These are phyloP conservation scores for Rugonectria rugulosa DNA, from an alignment of 2,329 filamentous ascomycete species.

Conservation along the genomic window DNA sequence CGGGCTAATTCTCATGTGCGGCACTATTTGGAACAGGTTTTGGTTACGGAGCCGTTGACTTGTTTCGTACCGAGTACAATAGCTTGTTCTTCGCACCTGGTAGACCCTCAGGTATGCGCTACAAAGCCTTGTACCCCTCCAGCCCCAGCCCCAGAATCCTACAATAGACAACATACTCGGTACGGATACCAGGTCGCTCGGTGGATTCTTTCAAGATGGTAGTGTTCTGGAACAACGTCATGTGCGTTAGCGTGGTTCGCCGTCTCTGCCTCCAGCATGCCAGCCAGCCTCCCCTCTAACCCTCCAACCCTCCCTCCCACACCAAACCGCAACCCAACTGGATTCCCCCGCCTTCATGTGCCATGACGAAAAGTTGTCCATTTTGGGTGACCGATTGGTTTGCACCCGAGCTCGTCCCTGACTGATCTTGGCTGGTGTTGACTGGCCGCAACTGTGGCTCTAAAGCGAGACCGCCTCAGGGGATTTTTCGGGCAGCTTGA, in stretches of 20 bases:
- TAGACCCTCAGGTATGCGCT: conserved; percentile 11
- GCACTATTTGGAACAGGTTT: conserved; percentile 10
- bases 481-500: background rate
- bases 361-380: conserved; percentile 32
- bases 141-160: background rate
- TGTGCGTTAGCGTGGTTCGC: conserved; percentile 22
- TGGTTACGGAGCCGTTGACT: too few species aligned
- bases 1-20: conserved; percentile 6
- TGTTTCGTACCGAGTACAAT: too few species aligned
- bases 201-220: background rate
- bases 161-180: too few species aligned
- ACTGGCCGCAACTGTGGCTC: background rate
- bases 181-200: too few species aligned
- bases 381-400: conserved; percentile 24
- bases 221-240: conserved; percentile 30
- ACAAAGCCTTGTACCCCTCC: conserved; percentile 8
- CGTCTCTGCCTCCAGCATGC: background rate
- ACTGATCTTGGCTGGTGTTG: too few species aligned
- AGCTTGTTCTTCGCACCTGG: too few species aligned
- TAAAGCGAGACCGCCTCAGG: background rate
- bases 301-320: conserved; percentile 5
- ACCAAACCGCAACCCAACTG: conserved; percentile 22
- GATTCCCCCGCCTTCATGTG: conserved; percentile 33
- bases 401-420: background rate
- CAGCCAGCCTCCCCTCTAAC: conserved; percentile 5